Evolutionary conservation across 2,329 filamentous ascomycete genomes (phyloP).

Genomic region (Seiridium cupressi): DNA sequence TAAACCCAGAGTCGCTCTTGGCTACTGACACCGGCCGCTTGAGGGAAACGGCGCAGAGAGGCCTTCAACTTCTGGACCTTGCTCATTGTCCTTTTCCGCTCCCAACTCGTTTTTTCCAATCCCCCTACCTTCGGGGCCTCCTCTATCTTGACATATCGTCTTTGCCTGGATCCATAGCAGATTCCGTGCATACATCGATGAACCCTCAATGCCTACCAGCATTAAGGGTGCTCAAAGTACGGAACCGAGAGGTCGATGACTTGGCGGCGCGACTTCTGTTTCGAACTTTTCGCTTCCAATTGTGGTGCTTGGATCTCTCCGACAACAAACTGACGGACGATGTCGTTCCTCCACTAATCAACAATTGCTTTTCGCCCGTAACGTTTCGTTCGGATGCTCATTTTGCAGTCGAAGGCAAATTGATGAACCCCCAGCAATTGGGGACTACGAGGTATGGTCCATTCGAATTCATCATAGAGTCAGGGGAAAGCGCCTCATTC

Average conservation of each 20-base stretch:
- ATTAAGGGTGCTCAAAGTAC: constrained; percentile 51
- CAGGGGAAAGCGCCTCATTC: constrained; percentile 40
- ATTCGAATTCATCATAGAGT: constrained; percentile 47
- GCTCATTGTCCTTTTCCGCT: constrained; percentile 38
- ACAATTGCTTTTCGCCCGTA: constrained; percentile 29
- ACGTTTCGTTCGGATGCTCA: constrained; percentile 34
- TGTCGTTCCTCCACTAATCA: constrained; percentile 30
- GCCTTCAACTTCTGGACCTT: constrained; percentile 44
- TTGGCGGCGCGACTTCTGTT: constrained; percentile 30
- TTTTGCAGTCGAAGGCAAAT: constrained; percentile 44
- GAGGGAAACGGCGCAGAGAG: constrained; percentile 9
- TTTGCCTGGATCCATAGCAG: constrained; percentile 42
- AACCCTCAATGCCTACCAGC: constrained; percentile 36
- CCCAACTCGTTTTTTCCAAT: constrained; percentile 36
- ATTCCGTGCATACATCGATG: constrained; percentile 30
- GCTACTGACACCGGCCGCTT: constrained; percentile 8
- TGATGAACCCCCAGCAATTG: constrained; percentile 25
- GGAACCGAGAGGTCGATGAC: constrained; percentile 46
- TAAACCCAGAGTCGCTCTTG: constrained; percentile 39
- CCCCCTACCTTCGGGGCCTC: constrained; percentile 34
- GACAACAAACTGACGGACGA: constrained; percentile 51
- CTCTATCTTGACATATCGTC: constrained; percentile 54
- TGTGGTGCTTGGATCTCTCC: constrained; percentile 59
- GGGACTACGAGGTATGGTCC: constrained; percentile 35
- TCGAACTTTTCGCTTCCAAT: constrained; percentile 29